Base-by-base conservation (phyloP, 2,329 filamentous ascomycete species). In the Verticillium longisporum region DNA sequence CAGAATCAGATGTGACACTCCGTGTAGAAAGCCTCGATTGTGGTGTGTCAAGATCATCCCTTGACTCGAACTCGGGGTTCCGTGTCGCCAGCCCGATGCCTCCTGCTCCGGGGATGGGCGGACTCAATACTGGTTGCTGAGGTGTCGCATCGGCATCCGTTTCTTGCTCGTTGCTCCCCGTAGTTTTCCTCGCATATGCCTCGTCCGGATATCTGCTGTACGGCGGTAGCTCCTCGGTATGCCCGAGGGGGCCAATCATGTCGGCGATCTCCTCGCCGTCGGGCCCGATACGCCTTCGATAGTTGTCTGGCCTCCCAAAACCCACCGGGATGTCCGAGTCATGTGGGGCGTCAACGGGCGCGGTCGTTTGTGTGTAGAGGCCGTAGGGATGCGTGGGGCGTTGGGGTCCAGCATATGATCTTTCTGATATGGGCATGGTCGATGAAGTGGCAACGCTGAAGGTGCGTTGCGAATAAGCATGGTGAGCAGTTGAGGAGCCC, bases 201-300 rank as follows among this genome's bases (percentile, higher is more conserved):
- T 91, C 89, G 59, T 96, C 90, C 2, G 93, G 91, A 73, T 96
- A 97, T 72, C 92, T 83, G 14, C 91, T 91, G 71, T 98, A 98
- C 0, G 94, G 94, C 13, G 94, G 94, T 18, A 97, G 78, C 72
- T 96, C 91, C 74, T 98, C 94, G 1, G 90, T 88, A 70, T 97
- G 92, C 1, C 93, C 93, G 69, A 96, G 87, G 0, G 90, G 90
- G 1, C 92, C 92, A 58, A 97, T 88, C 60, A 97, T 85, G 71
- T 93, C 92, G 56, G 89, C 91, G n/a, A 85, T 79, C 67, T 97
- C 93, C 74, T 97, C 92, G 59, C 91, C 91, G 61, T 92, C 90
- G 0, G 91, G 88, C 0, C 89, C 90, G 58, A 91, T 75, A 58
- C 88, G 86, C 64, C 90, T 80, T 69, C 88, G 89, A 68, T 92